These are phyloP conservation scores for Zoysia matrella DNA, from an alignment of 202 grass and related monocot species.

Conservation along the genomic window DNA sequence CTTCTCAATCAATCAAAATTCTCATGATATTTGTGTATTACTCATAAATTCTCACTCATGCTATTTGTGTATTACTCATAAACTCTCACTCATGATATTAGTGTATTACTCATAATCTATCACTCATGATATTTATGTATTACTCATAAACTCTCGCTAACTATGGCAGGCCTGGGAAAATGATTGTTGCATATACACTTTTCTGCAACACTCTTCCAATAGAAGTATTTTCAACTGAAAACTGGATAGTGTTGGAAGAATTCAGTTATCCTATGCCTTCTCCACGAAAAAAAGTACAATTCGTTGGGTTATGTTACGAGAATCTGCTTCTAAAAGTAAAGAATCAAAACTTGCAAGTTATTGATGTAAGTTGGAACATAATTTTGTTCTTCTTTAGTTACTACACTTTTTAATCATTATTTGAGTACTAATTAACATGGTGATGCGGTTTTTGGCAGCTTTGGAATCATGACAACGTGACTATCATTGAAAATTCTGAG, in stretches of 20 bases:
- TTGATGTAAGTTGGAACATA: too few relatives aligned
- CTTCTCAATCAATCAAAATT: background rate
- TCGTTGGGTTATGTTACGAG: background rate
- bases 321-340: background rate
- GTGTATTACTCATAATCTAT: too few relatives aligned
- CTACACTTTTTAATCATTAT: too few relatives aligned
- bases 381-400: too few relatives aligned
- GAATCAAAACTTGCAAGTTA: too few relatives aligned
- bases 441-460: background rate
- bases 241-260: background rate
- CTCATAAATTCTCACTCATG: too few relatives aligned
- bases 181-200: background rate
- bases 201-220: background rate
- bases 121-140: too few relatives aligned
- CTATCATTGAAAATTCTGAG: background rate
- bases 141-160: too few relatives aligned
- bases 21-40: background rate
- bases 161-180: background rate
- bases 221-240: constrained; percentile 7
- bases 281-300: background rate
- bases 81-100: too few relatives aligned
- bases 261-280: background rate
- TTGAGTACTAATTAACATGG: too few relatives aligned
- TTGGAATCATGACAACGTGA: background rate
- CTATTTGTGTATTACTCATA: too few relatives aligned